Percentiles rank a stretch among this genome's conserved stretches.
These are phyloP conservation scores for Aureobasidium sp. DNA, from an alignment of 2,329 filamentous ascomycete species.

Conservation along the genomic window DNA sequence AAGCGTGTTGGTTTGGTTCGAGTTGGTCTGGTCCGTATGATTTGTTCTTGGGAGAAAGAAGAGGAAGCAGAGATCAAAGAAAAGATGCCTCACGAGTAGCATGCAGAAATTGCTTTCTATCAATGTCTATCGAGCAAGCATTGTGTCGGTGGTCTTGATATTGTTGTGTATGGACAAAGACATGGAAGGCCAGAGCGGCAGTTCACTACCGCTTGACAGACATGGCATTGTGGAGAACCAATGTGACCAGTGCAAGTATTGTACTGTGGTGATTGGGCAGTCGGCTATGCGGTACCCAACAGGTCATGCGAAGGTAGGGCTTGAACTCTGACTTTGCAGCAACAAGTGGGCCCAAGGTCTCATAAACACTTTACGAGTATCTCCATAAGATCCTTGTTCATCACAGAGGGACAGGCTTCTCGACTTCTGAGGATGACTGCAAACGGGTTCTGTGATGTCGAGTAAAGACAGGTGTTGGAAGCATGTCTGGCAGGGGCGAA, in stretches of 20 bases:
- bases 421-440: not conserved
- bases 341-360: too few relatives aligned
- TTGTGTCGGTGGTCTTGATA: not conserved
- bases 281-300: too few relatives aligned
- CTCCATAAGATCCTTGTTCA: not conserved
- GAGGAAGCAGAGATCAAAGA: not conserved
- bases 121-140: not conserved
- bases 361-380: too few relatives aligned
- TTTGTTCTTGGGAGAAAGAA: not conserved
- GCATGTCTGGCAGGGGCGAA: not conserved
- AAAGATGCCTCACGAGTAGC: not conserved
- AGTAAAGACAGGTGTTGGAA: not conserved
- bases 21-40: not conserved
- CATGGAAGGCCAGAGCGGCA: not conserved
- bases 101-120: not conserved
- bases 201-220: not conserved
- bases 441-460: not conserved
- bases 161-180: slow-evolving; percentile 1
- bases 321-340: not conserved
- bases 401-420: too few relatives aligned
- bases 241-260: not conserved
- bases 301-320: not conserved
- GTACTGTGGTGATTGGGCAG: not conserved
- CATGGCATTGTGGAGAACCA: not conserved
- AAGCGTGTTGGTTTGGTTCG: not conserved